Base-by-base conservation (phyloP, 2,329 filamentous ascomycete species). In the Kalmusia sp. region DNA sequence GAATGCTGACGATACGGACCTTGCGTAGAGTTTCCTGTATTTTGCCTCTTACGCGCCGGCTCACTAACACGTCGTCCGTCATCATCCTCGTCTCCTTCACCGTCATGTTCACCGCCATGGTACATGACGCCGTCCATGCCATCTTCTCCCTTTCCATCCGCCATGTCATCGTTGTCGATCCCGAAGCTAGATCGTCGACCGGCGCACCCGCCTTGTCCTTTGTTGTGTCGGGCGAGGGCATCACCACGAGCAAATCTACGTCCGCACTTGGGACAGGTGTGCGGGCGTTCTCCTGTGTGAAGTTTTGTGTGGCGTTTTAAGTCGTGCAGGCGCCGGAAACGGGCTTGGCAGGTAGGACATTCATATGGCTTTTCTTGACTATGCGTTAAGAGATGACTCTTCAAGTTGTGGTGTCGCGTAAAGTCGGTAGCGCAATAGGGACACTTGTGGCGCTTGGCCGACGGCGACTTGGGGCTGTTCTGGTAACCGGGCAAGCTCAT, bases 341-440 rank as follows among this genome's bases (percentile, higher is more conserved):
- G 87, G 74, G 95, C 91, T 64, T 93, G 86, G 73, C 95, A 99
- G n/a, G 91, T 92, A 57, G 91, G 88, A 71, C 95, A 99, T 24
- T 95, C 86, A 70, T 95, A 99, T 0, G 95, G 95, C 76, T 99
- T 99, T 75, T 99, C 95, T 80, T 99, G 93, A 68, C 93, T 97
- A 75, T 98, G 95, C 0, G 95, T 98, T 71, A 99, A 85, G 52
- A 99, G 84, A 77, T 99, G 95, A 64, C 92, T 97, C 78, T 98
- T 99, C 24, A 98, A 84, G 68, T 99, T 98, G 73, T 98, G 95
- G 71, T 98, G 95, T 38, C 95, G 87, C 24, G 95, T 99, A 65
- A 99, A 99, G 68, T 96, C 95, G 4, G 95, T 97, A 33, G 92
- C 87, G 80, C 95, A 99, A 74, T 96, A 96, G 0, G 92, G 93